phyloP scores from a whole-genome alignment of 1,139 yeast genomes.

The Scheffersomyces cryptocercus region DNA sequence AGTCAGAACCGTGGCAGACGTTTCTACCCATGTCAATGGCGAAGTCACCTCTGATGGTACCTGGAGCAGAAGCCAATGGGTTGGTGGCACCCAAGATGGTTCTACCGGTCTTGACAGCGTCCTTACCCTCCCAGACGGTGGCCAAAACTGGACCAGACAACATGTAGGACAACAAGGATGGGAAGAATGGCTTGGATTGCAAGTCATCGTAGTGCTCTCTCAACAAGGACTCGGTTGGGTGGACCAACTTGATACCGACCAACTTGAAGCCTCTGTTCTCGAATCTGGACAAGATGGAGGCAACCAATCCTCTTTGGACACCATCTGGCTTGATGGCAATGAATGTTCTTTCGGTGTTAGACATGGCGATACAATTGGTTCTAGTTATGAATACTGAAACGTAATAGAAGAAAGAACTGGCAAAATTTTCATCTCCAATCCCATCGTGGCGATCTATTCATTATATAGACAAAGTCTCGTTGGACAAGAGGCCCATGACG shows the following conservation, averaged over 20 bases:
- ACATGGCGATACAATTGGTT: conserved; percentile 24
- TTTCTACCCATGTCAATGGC: conserved; percentile 98
- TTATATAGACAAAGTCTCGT: no score
- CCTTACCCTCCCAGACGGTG: conserved; percentile 99
- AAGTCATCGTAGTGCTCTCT: conserved; percentile 96
- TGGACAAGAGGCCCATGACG: no score
- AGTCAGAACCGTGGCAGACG: conserved; percentile 99
- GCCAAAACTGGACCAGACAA: conserved; percentile 98
- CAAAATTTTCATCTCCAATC: no score
- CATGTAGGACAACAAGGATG: conserved; percentile 94
- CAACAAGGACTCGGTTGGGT: conserved; percentile 84
- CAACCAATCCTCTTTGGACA: conserved; percentile 97
- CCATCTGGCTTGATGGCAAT: conserved; percentile 99
- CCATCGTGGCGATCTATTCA: no score
- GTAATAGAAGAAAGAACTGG: no score
- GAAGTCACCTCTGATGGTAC: conserved; percentile 98
- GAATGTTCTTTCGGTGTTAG: conserved; percentile 87
- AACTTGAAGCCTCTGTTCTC: conserved; percentile 97
- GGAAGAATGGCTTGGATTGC: conserved; percentile 96
- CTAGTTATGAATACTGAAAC: background rate
- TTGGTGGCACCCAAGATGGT: conserved; percentile 98
- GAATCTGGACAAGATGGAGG: conserved; percentile 89
- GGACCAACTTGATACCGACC: conserved; percentile 90
- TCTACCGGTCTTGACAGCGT: conserved; percentile 98
- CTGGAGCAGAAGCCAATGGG: conserved; percentile 97